Percentiles rank a stretch among this genome's conserved stretches.
Conservation (phyloP, 2,329 filamentous ascomycete genomes). For the Fusarium brevicatenulatum region DNA sequence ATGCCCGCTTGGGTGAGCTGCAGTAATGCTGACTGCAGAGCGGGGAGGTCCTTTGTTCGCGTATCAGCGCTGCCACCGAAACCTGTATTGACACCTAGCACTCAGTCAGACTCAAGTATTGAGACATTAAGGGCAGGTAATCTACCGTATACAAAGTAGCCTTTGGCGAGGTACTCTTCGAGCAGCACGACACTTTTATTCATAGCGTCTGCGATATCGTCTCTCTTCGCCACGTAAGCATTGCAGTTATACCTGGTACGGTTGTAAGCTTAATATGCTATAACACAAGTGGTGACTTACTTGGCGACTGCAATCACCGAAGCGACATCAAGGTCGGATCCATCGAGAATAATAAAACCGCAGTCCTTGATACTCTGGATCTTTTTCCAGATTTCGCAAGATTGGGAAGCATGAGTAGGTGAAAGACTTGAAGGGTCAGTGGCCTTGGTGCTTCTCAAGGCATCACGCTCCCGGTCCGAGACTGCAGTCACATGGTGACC, state of each 20-base stretch:
- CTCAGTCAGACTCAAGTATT: accelerated
- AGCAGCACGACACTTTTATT: background rate
- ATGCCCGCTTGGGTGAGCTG: accelerated
- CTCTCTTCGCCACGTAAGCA: accelerated
- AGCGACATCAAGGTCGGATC: background rate
- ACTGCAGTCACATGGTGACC: background rate
- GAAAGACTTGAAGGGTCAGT: accelerated
- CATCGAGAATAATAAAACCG: accelerated
- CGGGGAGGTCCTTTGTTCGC: background rate
- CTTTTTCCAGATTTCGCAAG: background rate
- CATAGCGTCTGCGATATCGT: accelerated
- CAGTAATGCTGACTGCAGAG: background rate
- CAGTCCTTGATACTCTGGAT: background rate
- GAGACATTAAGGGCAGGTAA: accelerated
- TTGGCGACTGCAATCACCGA: background rate
- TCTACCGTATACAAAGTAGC: background rate
- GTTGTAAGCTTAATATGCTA: accelerated
- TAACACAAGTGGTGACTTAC: accelerated
- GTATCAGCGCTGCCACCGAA: background rate
- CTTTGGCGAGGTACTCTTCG: background rate
- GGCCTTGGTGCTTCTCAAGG: background rate
- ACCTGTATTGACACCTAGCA: background rate
- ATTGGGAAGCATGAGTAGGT: accelerated
- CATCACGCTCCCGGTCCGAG: accelerated
- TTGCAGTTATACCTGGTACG: background rate